These are phyloP conservation scores for Pleurozium schreberi DNA, from an alignment of 225 moss, liverwort and hornwort genomes.

Conservation along the genomic window DNA sequence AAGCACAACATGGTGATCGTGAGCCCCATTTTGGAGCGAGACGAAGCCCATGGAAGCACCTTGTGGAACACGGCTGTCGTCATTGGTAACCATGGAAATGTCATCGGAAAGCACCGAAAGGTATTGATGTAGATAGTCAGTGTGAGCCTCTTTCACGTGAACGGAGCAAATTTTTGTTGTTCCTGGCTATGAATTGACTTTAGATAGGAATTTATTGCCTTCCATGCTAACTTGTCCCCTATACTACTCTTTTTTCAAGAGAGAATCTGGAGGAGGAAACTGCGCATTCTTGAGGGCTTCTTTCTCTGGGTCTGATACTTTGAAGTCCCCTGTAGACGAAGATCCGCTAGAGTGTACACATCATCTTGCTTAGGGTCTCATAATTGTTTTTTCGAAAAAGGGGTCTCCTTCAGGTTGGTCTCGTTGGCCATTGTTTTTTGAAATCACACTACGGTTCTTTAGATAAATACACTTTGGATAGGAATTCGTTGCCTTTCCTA, in stretches of 20 bases:
- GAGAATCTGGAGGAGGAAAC: not conserved
- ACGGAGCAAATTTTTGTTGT: not conserved
- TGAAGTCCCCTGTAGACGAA: not conserved
- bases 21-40: slow-evolving; percentile 87
- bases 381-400: not conserved
- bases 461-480: not conserved
- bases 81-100: slow-evolving; percentile 79
- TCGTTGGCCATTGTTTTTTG: not conserved
- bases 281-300: not conserved
- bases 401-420: not conserved
- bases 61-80: slow-evolving; percentile 95
- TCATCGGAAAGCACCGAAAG: slow-evolving; percentile 98
- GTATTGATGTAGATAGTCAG: not conserved
- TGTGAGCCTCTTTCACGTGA: not conserved
- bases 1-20: slow-evolving; percentile 86
- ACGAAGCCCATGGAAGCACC: slow-evolving; percentile 72
- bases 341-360: not conserved
- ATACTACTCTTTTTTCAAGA: not conserved
- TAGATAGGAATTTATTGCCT: not conserved
- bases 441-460: too few species aligned
- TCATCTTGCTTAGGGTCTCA: not conserved
- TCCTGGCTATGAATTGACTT: not conserved
- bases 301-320: not conserved
- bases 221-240: not conserved
- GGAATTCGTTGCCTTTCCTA: not conserved